These are phyloP conservation scores for Amanita molliuscula DNA, from an alignment of 768 basidiomycete genomes.

Conservation along the genomic window DNA sequence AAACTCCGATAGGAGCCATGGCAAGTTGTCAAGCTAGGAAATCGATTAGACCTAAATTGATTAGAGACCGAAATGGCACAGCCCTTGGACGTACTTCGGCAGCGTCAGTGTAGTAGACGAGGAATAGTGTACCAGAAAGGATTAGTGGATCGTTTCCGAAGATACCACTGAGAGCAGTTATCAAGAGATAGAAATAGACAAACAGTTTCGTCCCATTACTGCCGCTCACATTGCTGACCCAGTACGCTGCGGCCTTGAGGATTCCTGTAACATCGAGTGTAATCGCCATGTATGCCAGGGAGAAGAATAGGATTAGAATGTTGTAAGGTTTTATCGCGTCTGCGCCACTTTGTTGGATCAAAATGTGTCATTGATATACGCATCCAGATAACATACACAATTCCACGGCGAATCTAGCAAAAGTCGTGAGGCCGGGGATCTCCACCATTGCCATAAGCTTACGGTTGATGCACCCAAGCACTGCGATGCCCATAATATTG, in stretches of 20 bases:
- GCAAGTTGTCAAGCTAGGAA: conserved; percentile 32
- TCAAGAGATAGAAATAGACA: conserved; percentile 75
- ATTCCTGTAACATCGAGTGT: conserved; percentile 86
- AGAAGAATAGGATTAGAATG: conserved; percentile 88
- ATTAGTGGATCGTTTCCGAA: conserved; percentile 96
- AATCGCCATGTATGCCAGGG: conserved; percentile 87
- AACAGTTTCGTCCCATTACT: conserved; percentile 63
- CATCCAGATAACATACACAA: conserved; percentile 36
- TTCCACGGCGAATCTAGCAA: conserved; percentile 55
- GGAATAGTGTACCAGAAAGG: conserved; percentile 82
- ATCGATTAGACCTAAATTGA: conserved; percentile 1
- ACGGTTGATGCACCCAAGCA: conserved; percentile 33
- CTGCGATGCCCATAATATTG: conserved; percentile 44
- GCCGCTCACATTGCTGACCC: conserved; percentile 77
- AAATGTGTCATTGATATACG: background rate
- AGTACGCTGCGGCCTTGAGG: conserved; percentile 79
- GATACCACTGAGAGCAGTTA: conserved; percentile 64
- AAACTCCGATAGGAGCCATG: conserved; percentile 72
- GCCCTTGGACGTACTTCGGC: conserved; percentile 23
- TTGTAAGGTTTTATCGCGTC: conserved; percentile 84
- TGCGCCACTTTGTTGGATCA: conserved; percentile 10
- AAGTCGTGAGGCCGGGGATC: background rate
- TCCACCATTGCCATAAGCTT: background rate
- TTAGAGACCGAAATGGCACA: background rate
- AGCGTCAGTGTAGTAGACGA: conserved; percentile 78